Base-by-base conservation (phyloP, 768 basidiomycete species). In the Phlebiopsis gigantea region DNA sequence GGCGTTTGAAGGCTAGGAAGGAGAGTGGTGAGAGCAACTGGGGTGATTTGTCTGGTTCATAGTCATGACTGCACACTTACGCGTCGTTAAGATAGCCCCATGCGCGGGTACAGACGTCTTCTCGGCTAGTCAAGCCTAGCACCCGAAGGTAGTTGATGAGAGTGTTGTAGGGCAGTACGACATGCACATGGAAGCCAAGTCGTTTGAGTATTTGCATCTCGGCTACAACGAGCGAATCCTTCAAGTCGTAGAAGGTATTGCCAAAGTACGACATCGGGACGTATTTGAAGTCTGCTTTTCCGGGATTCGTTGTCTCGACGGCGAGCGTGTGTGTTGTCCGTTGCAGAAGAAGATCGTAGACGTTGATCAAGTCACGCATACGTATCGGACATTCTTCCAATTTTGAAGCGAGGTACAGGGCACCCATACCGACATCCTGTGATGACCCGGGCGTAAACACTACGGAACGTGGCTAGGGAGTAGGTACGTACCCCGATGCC, bases 131-230 rank as follows among this genome's bases (percentile, higher is more conserved):
- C 59, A 99, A 75, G n/a, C 91, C 93, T 19, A 99, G 80, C 21
- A 98, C 81, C 58, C 90, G 79, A 68, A 97, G 76, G 71, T 99
- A 98, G 73, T 97, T 98, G 63, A 98, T 87, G 55, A 98, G 80
- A 5, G 93, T 93, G 30, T 89, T 93, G 62, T 98, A 98, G 2
- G 96, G 94, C 29, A 98, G 76, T 10, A 92, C 89, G 45, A 96
- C 90, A 63, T 91, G 87, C 41, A 96, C 91, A 65, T 98, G 90
- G 74, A 98, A 99, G 1, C 92, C 96, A 10, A 99, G 79, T 22
- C 96, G 81, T 71, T 99, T 99, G 61, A 99, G 78, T 21, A 98
- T 81, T 69, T 99, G 97, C 93, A 98, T 98, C 72, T 99, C 97
- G 1, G 89, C 85, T 14, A 95, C 88, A 21, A 98, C 93, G 48